Evolutionary conservation across 2,329 filamentous ascomycete genomes (phyloP), one percentile per base, ranked within the genome.

Genomic region (Aspergillus sp.): DNA sequence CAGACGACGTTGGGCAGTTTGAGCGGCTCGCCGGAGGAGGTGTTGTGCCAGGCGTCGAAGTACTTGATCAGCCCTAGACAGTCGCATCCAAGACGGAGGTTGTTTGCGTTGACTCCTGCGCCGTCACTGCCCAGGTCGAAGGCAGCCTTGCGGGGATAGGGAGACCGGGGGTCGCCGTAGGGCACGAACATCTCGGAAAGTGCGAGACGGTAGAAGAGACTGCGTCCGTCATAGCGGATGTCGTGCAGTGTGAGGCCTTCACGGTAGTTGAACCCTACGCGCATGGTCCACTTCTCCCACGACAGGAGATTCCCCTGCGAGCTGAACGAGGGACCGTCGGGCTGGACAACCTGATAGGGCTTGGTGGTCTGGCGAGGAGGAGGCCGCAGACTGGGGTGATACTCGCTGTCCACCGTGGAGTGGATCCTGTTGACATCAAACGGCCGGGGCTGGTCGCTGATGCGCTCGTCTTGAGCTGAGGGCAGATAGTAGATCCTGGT

Each of bases 401-500:
- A 75, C 54, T 75, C 73, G 46, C 64, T 71, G 33, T 47, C 30
- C 7, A 59, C 56, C 2, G 48, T 39, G 11, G 47, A 57, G 56
- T 61, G 3, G 70, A 68, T 67, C 1, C 65, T 67, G 46, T 59
- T 39, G 19, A 66, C 62, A 64, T 77, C 75, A 46, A 42, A 44
- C 1, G 50, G 39, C 1, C 40, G 22, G 1, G 40, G n/a, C 12
- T 44, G n/a, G 11, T 30, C 37, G 7, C 15, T 42, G 15, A 79
- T 75, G 13, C 73, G 68, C 46, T 77, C 73, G 11, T 75, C 65
- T 1, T 72, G 65, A 1, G 75, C 72, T 1, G 77, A 71, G 15
- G 80, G 79, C 12, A 84, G 75, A 34, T 77, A 75, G 59, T 80
- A 78, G 49, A 84, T 76, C 54, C 81, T 79, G 51, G 77, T 78